These are phyloP conservation scores for Mortierella antarctica DNA, from an alignment of 192 early-diverging fungal genomes.

Conservation along the genomic window DNA sequence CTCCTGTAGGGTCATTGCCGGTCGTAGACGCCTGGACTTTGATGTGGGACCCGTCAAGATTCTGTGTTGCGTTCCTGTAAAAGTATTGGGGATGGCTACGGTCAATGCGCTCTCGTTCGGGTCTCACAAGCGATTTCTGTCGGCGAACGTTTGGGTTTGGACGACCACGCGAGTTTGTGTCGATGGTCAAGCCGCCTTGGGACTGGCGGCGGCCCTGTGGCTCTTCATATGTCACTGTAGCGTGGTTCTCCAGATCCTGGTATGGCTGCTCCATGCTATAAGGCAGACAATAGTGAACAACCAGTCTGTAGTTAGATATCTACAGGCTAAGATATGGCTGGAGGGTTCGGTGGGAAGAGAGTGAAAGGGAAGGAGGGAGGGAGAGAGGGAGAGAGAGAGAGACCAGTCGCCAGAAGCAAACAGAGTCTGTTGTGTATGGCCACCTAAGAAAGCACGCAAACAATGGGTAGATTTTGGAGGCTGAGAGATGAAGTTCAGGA, in stretches of 20 bases:
- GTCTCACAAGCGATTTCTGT: constrained; percentile 75
- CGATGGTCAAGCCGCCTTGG: constrained; percentile 33
- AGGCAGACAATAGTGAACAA: not conserved
- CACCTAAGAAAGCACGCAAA: no score
- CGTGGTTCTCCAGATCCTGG: constrained; percentile 41
- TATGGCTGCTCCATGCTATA: constrained; percentile 42
- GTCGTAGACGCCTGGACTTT: constrained; percentile 47
- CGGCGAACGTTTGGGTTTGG: constrained; percentile 50
- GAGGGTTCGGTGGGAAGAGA: no score
- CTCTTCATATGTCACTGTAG: constrained; percentile 21
- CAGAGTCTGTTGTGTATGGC: no score
- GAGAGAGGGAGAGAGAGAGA: not conserved
- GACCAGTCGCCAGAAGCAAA: not conserved
- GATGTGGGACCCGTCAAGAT: constrained; percentile 44
- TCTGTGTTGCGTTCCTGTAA: constrained; percentile 56
- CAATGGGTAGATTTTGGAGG: no score
- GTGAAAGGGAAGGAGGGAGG: not conserved
- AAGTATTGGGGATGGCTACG: constrained; percentile 62
- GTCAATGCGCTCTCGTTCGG: constrained; percentile 70
- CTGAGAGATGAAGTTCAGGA: no score
- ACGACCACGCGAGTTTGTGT: constrained; percentile 16
- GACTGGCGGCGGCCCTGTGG: constrained; percentile 34
- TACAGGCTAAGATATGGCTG: no score
- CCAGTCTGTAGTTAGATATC: no score
- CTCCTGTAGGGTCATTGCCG: constrained; percentile 38